phyloP scores from a whole-genome alignment of 768 basidiomycete genomes.

The Boletus eberwhitei region DNA sequence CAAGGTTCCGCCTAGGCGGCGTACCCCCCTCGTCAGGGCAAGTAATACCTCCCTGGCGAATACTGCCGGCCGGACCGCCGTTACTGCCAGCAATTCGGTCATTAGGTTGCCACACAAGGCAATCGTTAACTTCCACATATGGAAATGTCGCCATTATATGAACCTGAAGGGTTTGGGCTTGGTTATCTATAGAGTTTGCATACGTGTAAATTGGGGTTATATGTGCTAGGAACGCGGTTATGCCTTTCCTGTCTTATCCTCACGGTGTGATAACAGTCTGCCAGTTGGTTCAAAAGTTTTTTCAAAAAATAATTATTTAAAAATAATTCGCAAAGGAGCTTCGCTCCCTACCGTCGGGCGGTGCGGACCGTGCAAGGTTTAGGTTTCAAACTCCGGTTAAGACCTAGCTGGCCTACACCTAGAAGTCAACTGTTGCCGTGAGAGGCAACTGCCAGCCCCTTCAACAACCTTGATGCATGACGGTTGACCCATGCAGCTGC shows the following conservation, averaged over 20 bases:
- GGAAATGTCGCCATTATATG: constrained; percentile 10
- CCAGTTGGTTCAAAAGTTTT: background rate
- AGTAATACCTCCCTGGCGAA: constrained; percentile 15
- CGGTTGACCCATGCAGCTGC: constrained; percentile 3
- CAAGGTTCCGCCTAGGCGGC: constrained; percentile 20
- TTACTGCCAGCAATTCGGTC: constrained; percentile 5
- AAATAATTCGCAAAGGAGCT: no score
- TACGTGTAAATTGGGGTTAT: constrained; percentile 7
- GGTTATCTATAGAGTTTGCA: constrained; percentile 7
- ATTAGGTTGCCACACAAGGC: constrained; percentile 1
- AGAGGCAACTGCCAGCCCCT: constrained; percentile 9
- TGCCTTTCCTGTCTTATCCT: constrained; percentile 10
- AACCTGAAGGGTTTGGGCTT: constrained; percentile 9
- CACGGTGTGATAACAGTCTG: constrained; percentile 3
- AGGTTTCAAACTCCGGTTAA: no score
- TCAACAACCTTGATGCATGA: constrained; percentile 7
- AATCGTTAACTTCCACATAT: background rate
- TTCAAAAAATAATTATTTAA: no score
- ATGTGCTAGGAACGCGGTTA: constrained; percentile 15
- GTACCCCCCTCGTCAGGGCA: constrained; percentile 16
- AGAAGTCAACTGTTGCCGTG: no score
- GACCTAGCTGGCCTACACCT: no score
- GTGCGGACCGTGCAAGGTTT: no score
- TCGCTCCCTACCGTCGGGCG: no score
- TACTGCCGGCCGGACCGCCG: constrained; percentile 13